Evolutionary conservation across 176 grass and related monocot species (phyloP).

Genomic region (Oryza meyeriana): DNA sequence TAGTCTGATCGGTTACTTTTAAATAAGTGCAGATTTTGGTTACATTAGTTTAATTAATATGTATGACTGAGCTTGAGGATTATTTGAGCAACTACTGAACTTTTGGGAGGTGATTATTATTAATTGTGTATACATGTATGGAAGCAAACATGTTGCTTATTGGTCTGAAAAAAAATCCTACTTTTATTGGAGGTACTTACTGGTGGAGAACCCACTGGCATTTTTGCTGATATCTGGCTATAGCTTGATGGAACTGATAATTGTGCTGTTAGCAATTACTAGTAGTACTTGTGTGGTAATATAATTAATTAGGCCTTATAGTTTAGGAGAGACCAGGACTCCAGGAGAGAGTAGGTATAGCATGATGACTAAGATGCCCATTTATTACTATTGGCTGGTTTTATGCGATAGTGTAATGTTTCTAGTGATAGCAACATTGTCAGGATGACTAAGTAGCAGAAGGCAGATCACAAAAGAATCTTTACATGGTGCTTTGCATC

Average conservation of each 20-base stretch:
- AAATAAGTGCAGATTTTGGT: background rate
- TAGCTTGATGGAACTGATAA: conserved; percentile 9
- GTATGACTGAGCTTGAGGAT: background rate
- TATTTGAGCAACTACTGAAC: background rate
- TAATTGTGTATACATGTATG: conserved; percentile 15
- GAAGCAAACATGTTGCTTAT: background rate
- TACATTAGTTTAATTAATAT: background rate
- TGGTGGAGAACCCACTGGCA: conserved; percentile 39
- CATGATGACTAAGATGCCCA: conserved; percentile 51
- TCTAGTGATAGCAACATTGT: conserved; percentile 38
- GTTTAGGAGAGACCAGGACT: conserved; percentile 23
- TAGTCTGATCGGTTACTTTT: background rate
- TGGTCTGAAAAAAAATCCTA: conserved; percentile 2
- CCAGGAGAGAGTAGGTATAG: conserved; percentile 29
- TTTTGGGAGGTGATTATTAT: conserved; percentile 3
- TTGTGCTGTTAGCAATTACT: conserved; percentile 20
- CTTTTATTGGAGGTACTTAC: conserved; percentile 9
- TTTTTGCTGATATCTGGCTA: background rate
- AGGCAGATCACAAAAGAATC: conserved; percentile 19
- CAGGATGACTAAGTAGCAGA: conserved; percentile 29
- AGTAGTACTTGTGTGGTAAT: conserved; percentile 2
- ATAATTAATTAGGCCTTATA: conserved; percentile 15
- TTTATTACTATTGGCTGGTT: conserved; percentile 47
- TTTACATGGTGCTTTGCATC: conserved; percentile 34
- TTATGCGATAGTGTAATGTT: conserved; percentile 41